Evolutionary conservation across 2,329 filamentous ascomycete species (phyloP), one percentile per base, ranked within the genome.

Genomic region (Exophiala sp.): DNA sequence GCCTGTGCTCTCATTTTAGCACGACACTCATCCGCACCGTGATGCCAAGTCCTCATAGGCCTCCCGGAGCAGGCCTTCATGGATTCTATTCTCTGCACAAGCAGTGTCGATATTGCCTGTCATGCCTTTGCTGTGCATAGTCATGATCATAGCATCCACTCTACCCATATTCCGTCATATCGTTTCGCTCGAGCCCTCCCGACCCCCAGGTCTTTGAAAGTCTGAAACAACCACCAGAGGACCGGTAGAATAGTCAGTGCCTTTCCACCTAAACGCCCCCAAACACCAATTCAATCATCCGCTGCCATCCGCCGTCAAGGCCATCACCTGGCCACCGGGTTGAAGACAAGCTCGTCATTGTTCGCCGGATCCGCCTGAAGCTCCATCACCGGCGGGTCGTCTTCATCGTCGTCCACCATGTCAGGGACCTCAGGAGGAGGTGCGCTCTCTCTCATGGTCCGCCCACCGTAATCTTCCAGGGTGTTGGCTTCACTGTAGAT

Each of bases 381-480:
- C 34, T 59, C 57, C 48, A 50, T 40, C 10, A 59, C 52, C 2
- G 57, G 57, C n/a, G 49, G 50, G 24, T 58, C 55, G 21, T 58
- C 48, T 4, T 56, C 55, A 22, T 58, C 57, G 39, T 57, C 55
- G 29, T 56, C 29, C 34, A 50, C 34, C n/a, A 41, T 50, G 21
- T 44, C 46, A 11, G 47, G 41, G 5, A 55, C 34, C n/a, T 53
- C 50, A 2, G 58, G 58, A 38, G 58, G 55, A 13, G 58, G 58
- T 14, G 58, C 58, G 37, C 57, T 60, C 38, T 60, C 58, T 23
- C 58, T 48, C 34, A 49, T 19, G 13, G 24, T 46, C 19, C 58
- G 48, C 14, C 11, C 11, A 16, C 41, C 38, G 27, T 43, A 51
- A 7, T 50, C 49, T 19, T 49, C 53, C 4, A 39, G 40, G 35